phyloP scores from a whole-genome alignment of 345 rosid genomes.

The Nasturtium officinale region DNA sequence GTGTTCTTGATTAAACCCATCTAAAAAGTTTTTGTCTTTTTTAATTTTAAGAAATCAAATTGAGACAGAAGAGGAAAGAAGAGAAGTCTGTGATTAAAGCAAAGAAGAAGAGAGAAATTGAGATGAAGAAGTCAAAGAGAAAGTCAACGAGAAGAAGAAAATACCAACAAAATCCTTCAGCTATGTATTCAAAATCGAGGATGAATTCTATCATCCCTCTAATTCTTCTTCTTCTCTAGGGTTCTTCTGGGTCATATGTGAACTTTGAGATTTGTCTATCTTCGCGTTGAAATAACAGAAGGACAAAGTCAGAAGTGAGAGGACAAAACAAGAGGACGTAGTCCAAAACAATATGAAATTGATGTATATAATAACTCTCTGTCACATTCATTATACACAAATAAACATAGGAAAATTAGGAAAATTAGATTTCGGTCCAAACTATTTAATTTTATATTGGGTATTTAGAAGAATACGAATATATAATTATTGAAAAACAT shows the following conservation, averaged over 20 bases:
- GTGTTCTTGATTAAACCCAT: slow-evolving; percentile 69
- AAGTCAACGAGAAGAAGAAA: slow-evolving; percentile 43
- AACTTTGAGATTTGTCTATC: neutral
- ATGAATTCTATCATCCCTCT: slow-evolving; percentile 42
- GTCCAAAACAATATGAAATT: slow-evolving; percentile 9
- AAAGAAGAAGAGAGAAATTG: slow-evolving; percentile 37
- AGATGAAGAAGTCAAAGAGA: slow-evolving; percentile 38
- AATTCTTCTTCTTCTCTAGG: slow-evolving; percentile 17
- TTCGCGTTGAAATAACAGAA: neutral
- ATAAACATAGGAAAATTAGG: too few relatives aligned
- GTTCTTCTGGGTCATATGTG: slow-evolving; percentile 18
- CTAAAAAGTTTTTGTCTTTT: neutral
- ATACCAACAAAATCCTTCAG: slow-evolving; percentile 42
- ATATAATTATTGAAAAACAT: too few relatives aligned
- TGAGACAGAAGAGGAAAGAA: slow-evolving; percentile 40
- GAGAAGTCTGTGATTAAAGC: slow-evolving; percentile 35
- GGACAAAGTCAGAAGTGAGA: slow-evolving; percentile 28
- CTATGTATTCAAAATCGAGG: slow-evolving; percentile 46
- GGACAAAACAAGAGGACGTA: slow-evolving; percentile 31
- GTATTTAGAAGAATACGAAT: too few relatives aligned
- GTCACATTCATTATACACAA: too few relatives aligned
- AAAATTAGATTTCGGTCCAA: neutral
- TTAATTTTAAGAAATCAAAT: slow-evolving; percentile 23
- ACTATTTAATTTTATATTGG: neutral
- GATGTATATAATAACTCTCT: neutral